phyloP scores from a whole-genome alignment of 2,329 filamentous ascomycete genomes.

The Calonectria pauciramosa region DNA sequence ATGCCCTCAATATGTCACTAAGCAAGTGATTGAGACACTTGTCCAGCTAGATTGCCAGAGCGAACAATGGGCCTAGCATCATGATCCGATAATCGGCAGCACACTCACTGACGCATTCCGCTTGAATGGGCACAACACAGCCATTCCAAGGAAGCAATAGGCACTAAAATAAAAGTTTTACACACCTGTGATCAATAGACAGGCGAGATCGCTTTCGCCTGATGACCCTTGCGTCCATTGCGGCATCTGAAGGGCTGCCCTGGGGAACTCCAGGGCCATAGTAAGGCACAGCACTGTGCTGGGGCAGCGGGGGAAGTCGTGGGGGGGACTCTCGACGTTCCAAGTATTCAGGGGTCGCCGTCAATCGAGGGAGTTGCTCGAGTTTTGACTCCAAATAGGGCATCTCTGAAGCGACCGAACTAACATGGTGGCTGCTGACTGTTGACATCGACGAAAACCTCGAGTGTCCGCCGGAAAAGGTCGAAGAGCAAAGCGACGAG shows the following conservation, averaged over 20 bases:
- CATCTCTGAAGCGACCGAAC: slow-evolving; percentile 53
- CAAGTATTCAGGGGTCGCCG: slow-evolving; percentile 29
- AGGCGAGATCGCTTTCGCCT: slow-evolving; percentile 40
- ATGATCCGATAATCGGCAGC: neutral
- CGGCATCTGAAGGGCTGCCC: slow-evolving; percentile 31
- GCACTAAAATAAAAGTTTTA: neutral
- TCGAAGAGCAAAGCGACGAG: slow-evolving; percentile 63
- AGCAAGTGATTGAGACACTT: neutral
- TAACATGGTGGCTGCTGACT: slow-evolving; percentile 55
- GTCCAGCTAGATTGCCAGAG: neutral
- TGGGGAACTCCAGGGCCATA: slow-evolving; percentile 15
- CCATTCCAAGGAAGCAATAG: neutral
- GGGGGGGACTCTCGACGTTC: slow-evolving; percentile 20
- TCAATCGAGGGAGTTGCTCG: slow-evolving; percentile 43
- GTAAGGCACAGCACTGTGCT: slow-evolving; percentile 8
- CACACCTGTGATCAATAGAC: slow-evolving; percentile 43
- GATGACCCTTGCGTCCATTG: slow-evolving; percentile 33
- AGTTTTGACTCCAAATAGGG: slow-evolving; percentile 54
- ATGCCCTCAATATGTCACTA: neutral
- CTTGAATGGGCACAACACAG: neutral
- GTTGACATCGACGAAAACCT: slow-evolving; percentile 68
- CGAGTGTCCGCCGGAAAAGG: slow-evolving; percentile 62
- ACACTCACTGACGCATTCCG: neutral
- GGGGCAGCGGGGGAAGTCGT: slow-evolving; percentile 27
- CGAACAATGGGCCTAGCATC: neutral